Conservation (phyloP, 208 protist species). For the Crithidia thermophila region DNA sequence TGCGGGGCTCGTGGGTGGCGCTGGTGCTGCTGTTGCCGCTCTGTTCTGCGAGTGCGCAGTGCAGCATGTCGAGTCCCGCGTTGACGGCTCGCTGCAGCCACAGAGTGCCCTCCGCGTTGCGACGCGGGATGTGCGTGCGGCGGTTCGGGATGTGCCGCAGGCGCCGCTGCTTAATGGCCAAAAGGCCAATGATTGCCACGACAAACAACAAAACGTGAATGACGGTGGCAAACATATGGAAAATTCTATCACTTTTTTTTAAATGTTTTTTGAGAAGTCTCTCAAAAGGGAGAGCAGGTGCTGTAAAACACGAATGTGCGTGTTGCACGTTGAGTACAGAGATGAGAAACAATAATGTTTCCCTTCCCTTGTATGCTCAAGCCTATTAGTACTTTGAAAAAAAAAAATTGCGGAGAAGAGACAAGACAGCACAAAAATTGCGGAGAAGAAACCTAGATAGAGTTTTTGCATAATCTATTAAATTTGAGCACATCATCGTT, state of each 20-base stretch:
- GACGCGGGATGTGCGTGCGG: slow-evolving; percentile 76
- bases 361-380: too few species aligned
- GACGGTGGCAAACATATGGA: slow-evolving; percentile 25
- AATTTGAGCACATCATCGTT: too few species aligned
- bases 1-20: background rate
- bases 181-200: slow-evolving; percentile 34
- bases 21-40: slow-evolving; percentile 5
- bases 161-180: slow-evolving; percentile 67
- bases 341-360: too few species aligned
- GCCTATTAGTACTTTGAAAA: too few species aligned
- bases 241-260: background rate
- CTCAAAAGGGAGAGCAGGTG: too few species aligned
- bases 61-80: slow-evolving; percentile 63
- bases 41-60: slow-evolving; percentile 33
- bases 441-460: too few species aligned
- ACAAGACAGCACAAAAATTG: too few species aligned
- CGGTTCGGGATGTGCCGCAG: slow-evolving; percentile 75
- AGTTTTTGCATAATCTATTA: too few species aligned
- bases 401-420: too few species aligned
- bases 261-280: too few species aligned
- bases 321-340: too few species aligned
- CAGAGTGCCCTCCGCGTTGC: slow-evolving; percentile 68
- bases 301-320: too few species aligned
- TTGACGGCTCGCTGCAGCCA: slow-evolving; percentile 78
- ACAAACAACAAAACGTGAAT: slow-evolving; percentile 36